Evolutionary conservation across 75 land plant species (phyloP).

Genomic region (Cupressus sempervirens): DNA sequence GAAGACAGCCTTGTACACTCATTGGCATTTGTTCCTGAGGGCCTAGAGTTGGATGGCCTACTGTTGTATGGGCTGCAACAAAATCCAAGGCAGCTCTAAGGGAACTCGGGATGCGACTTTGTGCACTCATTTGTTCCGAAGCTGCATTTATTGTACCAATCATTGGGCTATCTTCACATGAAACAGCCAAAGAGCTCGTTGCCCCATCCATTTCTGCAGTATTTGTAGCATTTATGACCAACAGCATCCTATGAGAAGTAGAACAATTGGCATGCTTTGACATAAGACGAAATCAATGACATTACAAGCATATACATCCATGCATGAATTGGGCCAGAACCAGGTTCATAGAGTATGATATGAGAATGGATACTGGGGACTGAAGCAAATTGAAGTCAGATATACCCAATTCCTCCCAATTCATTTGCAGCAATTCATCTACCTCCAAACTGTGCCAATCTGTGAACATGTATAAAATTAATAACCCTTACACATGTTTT

Average conservation of each 20-base stretch:
- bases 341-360: neutral
- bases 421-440: neutral
- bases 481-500: neutral
- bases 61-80: slow-evolving; percentile 5
- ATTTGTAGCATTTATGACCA: neutral
- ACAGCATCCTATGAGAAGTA: neutral
- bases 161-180: neutral
- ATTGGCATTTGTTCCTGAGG: neutral
- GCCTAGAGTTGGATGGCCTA: neutral
- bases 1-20: too few species aligned
- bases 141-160: neutral
- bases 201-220: slow-evolving; percentile 5
- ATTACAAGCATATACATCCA: neutral
- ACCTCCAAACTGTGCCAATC: slow-evolving; percentile 2
- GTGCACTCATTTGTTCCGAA: slow-evolving; percentile 9
- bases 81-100: slow-evolving; percentile 11
- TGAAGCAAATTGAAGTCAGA: neutral
- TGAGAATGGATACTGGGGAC: neutral
- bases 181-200: slow-evolving; percentile 5
- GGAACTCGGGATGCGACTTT: slow-evolving; percentile 6
- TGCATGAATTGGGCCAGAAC: neutral
- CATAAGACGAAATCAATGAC: neutral
- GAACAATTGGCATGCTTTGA: neutral
- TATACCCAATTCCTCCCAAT: neutral
- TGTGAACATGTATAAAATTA: neutral